Conservation (phyloP, 1,139 yeast genomes). For the Blastobotrys persicus region DNA sequence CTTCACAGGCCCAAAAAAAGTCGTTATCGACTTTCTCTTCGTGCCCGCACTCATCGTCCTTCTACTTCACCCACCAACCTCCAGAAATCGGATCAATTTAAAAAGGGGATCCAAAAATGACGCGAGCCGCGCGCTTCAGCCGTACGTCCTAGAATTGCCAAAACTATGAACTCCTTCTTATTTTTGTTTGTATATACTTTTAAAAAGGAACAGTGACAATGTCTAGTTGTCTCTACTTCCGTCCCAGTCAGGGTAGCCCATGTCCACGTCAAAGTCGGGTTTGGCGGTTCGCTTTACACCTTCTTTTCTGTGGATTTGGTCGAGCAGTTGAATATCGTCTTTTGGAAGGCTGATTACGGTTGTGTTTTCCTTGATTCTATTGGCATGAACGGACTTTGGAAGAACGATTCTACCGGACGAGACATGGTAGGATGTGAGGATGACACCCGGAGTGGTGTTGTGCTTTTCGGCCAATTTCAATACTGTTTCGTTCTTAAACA, state of each 20-base stretch:
- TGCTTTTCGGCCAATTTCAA: conserved; percentile 33
- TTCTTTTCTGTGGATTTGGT: conserved; percentile 11
- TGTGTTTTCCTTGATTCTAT: conserved; percentile 49
- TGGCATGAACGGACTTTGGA: conserved; percentile 70
- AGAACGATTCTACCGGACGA: conserved; percentile 38
- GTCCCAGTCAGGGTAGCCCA: conserved; percentile 15
- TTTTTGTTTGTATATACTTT: no score
- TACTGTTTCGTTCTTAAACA: conserved; percentile 19
- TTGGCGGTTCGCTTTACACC: conserved; percentile 12
- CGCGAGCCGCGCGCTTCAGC: not conserved
- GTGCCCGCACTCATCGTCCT: conserved; percentile 4
- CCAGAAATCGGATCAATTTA: no score
- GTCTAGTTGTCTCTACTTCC: conserved; percentile 1
- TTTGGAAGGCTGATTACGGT: conserved; percentile 15
- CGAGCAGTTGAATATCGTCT: conserved; percentile 18
- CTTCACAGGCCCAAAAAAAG: conserved; percentile 1
- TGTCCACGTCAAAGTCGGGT: conserved; percentile 10
- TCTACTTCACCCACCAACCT: no score
- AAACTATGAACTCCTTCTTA: no score
- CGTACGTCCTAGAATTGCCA: no score
- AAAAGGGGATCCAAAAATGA: no score
- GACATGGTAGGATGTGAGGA: conserved; percentile 45
- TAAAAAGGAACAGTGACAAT: not conserved
- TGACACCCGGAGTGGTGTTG: conserved; percentile 44
- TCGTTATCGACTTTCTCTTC: conserved; percentile 4